Conservation (phyloP, 768 basidiomycete genomes). For the Pholiota microspora region DNA sequence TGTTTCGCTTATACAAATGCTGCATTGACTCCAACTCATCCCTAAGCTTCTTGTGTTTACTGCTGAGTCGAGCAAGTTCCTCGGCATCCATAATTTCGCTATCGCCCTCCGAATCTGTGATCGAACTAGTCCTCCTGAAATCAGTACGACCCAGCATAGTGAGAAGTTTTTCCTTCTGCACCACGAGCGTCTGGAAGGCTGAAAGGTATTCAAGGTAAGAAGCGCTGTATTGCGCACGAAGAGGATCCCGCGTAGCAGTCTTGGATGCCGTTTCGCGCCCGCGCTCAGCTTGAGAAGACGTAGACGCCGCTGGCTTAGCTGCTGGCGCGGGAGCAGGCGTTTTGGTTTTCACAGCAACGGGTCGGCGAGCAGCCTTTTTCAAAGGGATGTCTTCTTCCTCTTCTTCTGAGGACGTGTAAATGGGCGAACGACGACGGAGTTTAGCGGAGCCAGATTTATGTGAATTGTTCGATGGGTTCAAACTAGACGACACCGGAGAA, state of each 20-base stretch:
- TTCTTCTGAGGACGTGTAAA: constrained; percentile 69
- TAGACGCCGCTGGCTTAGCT: too few species aligned
- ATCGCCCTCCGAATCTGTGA: constrained; percentile 54
- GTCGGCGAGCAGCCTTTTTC: background rate
- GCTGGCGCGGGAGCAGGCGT: too few species aligned
- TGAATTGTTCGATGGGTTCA: constrained; percentile 14
- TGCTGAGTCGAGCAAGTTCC: constrained; percentile 43
- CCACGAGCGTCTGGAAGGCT: constrained; percentile 43
- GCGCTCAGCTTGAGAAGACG: constrained; percentile 13
- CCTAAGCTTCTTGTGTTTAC: constrained; percentile 43
- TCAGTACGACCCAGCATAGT: constrained; percentile 44
- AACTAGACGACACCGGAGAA: constrained; percentile 18
- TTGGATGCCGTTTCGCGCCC: constrained; percentile 24
- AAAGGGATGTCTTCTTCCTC: constrained; percentile 28
- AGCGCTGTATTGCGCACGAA: constrained; percentile 52
- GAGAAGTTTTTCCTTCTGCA: constrained; percentile 52
- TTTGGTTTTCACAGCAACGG: too few species aligned
- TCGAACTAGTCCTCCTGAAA: constrained; percentile 29
- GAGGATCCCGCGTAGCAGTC: constrained; percentile 40
- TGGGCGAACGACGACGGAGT: constrained; percentile 51
- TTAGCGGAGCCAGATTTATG: constrained; percentile 28
- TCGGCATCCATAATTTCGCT: constrained; percentile 52
- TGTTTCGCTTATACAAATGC: constrained; percentile 12
- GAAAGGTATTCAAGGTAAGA: constrained; percentile 52
- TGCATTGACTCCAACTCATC: constrained; percentile 55